Percentiles rank a stretch among this genome's conserved stretches.
phyloP scores from a whole-genome alignment of 78 protist species.

The Planoprotostelium fungivorum region DNA sequence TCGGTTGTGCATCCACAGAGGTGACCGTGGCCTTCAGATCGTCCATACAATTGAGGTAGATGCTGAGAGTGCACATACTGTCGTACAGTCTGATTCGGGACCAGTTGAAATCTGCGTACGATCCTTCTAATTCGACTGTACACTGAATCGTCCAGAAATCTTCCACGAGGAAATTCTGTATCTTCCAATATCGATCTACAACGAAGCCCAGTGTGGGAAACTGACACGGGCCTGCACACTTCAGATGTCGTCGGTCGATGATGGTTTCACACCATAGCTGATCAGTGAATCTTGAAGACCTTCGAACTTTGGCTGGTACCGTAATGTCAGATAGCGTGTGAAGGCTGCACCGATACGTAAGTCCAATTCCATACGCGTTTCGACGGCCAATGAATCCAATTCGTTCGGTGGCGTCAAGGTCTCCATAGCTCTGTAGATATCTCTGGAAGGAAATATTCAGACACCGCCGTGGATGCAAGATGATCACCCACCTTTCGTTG shows the following conservation, averaged over 20 bases:
- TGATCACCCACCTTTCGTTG: conserved; percentile 18
- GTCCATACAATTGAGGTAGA: conserved; percentile 32
- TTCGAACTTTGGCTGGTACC: conserved; percentile 35
- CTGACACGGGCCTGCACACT: conserved; percentile 92
- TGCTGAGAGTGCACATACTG: conserved; percentile 5
- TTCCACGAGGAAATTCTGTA: conserved; percentile 73
- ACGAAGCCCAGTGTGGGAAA: conserved; percentile 98
- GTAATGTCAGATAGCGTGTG: conserved; percentile 94
- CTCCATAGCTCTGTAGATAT: conserved; percentile 29
- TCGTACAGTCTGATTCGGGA: conserved; percentile 67
- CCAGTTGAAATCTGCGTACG: conserved; percentile 56
- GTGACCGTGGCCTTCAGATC: conserved; percentile 25
- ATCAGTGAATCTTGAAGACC: conserved; percentile 14
- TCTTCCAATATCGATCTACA: conserved; percentile 79
- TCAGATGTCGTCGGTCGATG: neutral
- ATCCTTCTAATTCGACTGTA: neutral
- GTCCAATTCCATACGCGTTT: conserved; percentile 82
- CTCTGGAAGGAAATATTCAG: conserved; percentile 4
- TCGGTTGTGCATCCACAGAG: conserved; percentile 19
- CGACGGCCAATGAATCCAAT: conserved; percentile 82
- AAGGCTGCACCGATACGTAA: conserved; percentile 94
- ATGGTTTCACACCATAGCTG: conserved; percentile 18
- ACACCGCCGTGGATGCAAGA: neutral
- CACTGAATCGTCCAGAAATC: conserved; percentile 70
- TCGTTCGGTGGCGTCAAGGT: conserved; percentile 69